phyloP scores from a whole-genome alignment of 306 rosid genomes.

The Senna siamea region DNA sequence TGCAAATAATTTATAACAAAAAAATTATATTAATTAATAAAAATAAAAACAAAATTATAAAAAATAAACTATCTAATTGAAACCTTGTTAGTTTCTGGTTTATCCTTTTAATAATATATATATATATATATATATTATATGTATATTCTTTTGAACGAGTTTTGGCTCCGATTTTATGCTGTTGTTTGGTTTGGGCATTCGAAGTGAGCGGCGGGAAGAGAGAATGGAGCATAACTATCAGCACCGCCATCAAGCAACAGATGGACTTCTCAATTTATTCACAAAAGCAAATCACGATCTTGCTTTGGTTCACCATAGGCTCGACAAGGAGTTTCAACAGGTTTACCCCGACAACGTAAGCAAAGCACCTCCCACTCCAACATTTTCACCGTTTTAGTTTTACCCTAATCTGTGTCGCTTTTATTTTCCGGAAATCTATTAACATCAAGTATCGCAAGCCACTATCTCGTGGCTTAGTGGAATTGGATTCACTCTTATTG shows the following conservation, averaged over 20 bases:
- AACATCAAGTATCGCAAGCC: neutral
- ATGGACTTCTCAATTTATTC: conserved; percentile 68
- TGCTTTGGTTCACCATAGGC: conserved; percentile 52
- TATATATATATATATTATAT: too few relatives aligned
- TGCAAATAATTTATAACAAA: too few relatives aligned
- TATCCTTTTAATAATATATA: too few relatives aligned
- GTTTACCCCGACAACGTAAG: conserved; percentile 76
- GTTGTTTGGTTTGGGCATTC: neutral
- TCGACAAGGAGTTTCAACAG: conserved; percentile 81
- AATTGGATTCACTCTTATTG: neutral
- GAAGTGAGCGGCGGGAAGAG: neutral
- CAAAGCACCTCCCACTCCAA: neutral
- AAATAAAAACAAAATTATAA: too few relatives aligned
- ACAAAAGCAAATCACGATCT: conserved; percentile 86
- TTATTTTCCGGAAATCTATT: neutral
- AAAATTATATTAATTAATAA: too few relatives aligned
- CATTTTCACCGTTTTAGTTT: conserved; percentile 1
- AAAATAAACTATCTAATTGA: too few relatives aligned
- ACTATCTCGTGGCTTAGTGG: neutral
- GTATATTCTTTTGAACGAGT: too few relatives aligned
- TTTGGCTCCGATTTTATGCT: neutral
- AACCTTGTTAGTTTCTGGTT: too few relatives aligned
- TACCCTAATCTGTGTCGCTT: neutral
- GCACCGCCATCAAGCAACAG: conserved; percentile 71
- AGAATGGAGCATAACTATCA: conserved; percentile 51